Conservation (phyloP, 768 basidiomycete species). For the Boletus fagicola region DNA sequence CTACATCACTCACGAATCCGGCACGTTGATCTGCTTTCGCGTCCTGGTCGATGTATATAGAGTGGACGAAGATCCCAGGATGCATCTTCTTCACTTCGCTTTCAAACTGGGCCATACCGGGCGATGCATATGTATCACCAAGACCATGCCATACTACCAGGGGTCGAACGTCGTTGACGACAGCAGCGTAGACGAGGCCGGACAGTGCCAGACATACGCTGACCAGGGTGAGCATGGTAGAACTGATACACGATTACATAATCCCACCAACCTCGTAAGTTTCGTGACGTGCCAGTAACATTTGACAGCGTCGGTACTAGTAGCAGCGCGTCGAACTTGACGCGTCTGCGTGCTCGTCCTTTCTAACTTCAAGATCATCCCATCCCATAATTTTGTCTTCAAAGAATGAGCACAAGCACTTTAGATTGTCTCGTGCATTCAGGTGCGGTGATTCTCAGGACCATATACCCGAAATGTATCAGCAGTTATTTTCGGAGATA, state of each 20-base stretch:
- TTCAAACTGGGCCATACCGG: constrained; percentile 70
- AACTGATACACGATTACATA: constrained; percentile 3
- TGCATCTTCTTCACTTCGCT: constrained; percentile 57
- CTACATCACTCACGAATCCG: constrained; percentile 60
- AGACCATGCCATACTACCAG: constrained; percentile 79
- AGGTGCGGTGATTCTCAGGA: neutral
- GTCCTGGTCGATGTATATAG: constrained; percentile 64
- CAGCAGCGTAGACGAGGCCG: constrained; percentile 10
- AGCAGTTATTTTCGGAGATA: constrained; percentile 3
- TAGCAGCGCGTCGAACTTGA: neutral
- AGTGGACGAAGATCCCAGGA: constrained; percentile 76
- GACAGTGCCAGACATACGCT: constrained; percentile 17
- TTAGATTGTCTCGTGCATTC: neutral
- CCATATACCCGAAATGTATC: neutral
- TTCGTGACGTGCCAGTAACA: too few relatives aligned
- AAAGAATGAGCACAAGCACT: neutral
- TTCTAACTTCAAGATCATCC: too few relatives aligned
- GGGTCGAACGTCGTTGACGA: constrained; percentile 39
- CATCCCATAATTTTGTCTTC: neutral
- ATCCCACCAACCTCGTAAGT: neutral
- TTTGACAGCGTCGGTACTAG: too few relatives aligned
- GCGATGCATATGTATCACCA: constrained; percentile 75
- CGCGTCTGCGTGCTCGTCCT: neutral
- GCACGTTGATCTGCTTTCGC: constrained; percentile 63
- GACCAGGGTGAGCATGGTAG: constrained; percentile 15